Evolutionary conservation across 257 asterid genomes (phyloP), one percentile per base, ranked within the genome.

Genomic region (Scutellaria baicalensis): DNA sequence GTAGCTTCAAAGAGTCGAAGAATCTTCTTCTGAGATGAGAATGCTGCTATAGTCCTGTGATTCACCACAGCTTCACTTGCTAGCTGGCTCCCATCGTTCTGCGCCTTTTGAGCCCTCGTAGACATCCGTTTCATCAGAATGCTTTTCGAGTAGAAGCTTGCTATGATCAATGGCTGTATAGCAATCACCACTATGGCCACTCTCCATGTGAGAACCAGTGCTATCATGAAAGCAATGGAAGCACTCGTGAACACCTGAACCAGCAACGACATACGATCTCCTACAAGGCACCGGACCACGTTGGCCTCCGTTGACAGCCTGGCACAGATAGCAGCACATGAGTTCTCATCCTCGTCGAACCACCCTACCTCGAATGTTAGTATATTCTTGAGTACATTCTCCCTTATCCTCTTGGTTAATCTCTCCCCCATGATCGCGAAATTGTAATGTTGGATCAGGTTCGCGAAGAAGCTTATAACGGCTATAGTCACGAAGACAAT

Each of bases 31-130:
- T 90, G 96, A 10, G 97, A 90, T 44, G 86, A 86, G 74, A 90
- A 90, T 0, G 94, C 92, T 0, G 96, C 85, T 45, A 90, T 83
- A 0, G 94, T 90, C 72, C 95, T 73, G 56, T 86, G 92, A 59
- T 90, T 90, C 57, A 78, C 80, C 5, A 88, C 90, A 13, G 96
- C 95, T 69, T 88, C 96, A 52, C 93, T 85, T 8, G 95, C 97
- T 9, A 90, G 67, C 56, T 90, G 93, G 73, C 90, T 84, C 38
- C 93, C 93, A 76, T 85, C 84, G 42, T 79, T 77, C 63, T 90
- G 97, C 17, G 88, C 89, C 76, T 80, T 86, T 48, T 80, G 79
- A 3, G 94, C 85, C 65, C 70, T 77, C 16, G 3, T 72, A 0
- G 95, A 86, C 92, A 86, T 88, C 33, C 66, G 66, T 68, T 81